Conservation (phyloP, 768 basidiomycete species). For the Boletus reticulatus region DNA sequence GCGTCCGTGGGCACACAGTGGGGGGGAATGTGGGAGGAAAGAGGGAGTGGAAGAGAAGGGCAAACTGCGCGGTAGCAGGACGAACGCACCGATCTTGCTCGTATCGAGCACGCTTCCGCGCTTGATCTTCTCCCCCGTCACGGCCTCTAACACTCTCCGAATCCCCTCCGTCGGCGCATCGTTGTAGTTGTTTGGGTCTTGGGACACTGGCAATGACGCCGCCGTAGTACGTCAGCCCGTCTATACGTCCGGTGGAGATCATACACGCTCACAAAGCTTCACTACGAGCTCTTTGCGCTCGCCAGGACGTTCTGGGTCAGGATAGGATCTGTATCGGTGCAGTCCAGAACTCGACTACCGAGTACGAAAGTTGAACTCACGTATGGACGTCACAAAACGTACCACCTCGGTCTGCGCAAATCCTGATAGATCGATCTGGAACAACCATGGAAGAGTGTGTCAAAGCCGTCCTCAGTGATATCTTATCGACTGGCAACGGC, state of each 20-base stretch:
- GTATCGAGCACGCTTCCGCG: slow-evolving; percentile 68
- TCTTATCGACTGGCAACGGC: slow-evolving; percentile 1
- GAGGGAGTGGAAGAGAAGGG: background rate
- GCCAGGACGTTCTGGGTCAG: slow-evolving; percentile 58
- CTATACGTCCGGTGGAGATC: background rate
- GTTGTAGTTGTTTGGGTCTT: slow-evolving; percentile 81
- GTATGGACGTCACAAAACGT: slow-evolving; percentile 92
- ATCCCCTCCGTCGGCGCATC: slow-evolving; percentile 97
- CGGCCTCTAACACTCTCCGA: slow-evolving; percentile 76
- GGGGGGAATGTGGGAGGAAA: too few species aligned
- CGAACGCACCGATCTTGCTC: slow-evolving; percentile 67
- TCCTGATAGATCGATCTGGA: slow-evolving; percentile 76
- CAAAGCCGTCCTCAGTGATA: background rate
- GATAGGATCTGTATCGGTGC: slow-evolving; percentile 55
- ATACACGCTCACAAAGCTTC: slow-evolving; percentile 65
- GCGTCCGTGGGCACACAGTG: background rate
- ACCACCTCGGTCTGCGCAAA: slow-evolving; percentile 87
- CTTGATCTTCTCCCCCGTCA: slow-evolving; percentile 65
- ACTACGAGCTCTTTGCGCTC: slow-evolving; percentile 81
- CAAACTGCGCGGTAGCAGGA: background rate
- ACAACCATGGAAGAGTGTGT: slow-evolving; percentile 27
- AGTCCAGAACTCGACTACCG: background rate
- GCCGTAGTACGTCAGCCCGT: background rate
- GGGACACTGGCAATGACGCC: slow-evolving; percentile 60
- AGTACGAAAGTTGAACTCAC: slow-evolving; percentile 36